phyloP scores from a whole-genome alignment of 179 eudicot species.

The Corrigiola litoralis region DNA sequence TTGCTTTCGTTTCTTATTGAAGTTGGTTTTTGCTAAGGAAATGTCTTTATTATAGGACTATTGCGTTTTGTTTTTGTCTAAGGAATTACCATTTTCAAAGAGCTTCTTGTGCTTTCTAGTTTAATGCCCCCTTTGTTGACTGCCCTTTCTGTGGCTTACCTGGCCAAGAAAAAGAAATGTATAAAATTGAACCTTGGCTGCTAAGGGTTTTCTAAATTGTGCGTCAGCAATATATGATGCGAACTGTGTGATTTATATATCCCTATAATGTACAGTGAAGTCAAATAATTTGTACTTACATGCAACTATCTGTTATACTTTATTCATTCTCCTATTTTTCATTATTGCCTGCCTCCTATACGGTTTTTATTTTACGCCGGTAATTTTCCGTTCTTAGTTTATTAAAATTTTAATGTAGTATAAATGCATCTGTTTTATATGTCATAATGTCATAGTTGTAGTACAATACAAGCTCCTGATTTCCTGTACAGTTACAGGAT shows the following conservation, averaged over 20 bases:
- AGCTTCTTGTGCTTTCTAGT: conserved; percentile 14
- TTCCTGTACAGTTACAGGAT: too few species aligned
- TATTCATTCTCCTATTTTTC: background rate
- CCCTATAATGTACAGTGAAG: background rate
- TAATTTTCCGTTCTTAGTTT: background rate
- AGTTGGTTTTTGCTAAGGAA: conserved; percentile 1
- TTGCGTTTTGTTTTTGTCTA: conserved; percentile 6
- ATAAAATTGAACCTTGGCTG: background rate
- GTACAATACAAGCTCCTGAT: background rate
- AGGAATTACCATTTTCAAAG: background rate
- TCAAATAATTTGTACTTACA: background rate
- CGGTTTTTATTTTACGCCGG: background rate
- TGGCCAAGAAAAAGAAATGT: conserved; percentile 13
- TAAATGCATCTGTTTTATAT: background rate
- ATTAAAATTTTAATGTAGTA: background rate
- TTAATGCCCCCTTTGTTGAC: conserved; percentile 7
- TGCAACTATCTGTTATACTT: background rate
- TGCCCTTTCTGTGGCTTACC: conserved; percentile 4
- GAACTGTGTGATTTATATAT: background rate
- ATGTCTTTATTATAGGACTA: background rate
- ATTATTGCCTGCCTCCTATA: background rate
- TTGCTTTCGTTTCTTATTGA: background rate
- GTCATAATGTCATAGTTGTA: background rate
- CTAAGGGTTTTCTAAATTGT: background rate
- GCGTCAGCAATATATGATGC: background rate